Percentiles rank a stretch among this genome's conserved stretches.
Conservation (phyloP, 164 flowering plant species). For the Euptelea pleiosperma region DNA sequence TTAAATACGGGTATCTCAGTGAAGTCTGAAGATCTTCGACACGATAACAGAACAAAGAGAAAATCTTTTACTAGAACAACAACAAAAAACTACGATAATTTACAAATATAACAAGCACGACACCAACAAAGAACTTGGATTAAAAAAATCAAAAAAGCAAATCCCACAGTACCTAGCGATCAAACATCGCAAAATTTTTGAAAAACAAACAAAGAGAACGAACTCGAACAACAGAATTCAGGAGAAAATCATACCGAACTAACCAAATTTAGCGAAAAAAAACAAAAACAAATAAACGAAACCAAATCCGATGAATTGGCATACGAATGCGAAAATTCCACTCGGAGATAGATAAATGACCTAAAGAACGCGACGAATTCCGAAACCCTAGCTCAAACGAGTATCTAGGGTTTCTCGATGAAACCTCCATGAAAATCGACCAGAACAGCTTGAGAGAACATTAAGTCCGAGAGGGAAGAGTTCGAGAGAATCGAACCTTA, state of each 20-base stretch:
- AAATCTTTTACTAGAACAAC: too few species aligned
- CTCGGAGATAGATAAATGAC: not conserved
- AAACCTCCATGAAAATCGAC: slow-evolving; percentile 9
- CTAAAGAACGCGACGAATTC: too few species aligned
- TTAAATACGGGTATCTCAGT: too few species aligned
- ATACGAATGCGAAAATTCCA: not conserved
- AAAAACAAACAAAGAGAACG: not conserved
- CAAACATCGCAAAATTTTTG: not conserved
- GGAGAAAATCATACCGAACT: not conserved
- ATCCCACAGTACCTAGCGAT: not conserved
- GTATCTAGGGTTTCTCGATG: slow-evolving; percentile 21
- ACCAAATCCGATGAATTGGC: slow-evolving; percentile 1
- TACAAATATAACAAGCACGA: not conserved
- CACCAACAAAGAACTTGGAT: not conserved
- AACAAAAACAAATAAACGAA: not conserved
- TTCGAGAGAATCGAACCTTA: slow-evolving; percentile 2
- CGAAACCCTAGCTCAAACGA: slow-evolving; percentile 6
- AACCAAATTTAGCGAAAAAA: not conserved
- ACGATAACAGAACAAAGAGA: too few species aligned
- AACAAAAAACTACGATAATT: too few species aligned
- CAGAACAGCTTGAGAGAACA: not conserved
- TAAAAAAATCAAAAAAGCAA: not conserved
- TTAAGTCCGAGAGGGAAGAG: not conserved
- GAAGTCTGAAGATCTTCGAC: too few species aligned
- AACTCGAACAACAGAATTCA: not conserved